A percentile compares a stretch with the other conserved stretches of the same genome.
These are phyloP conservation scores for Komagataella mondaviorum DNA, from an alignment of 805 yeast genomes.

Conservation along the genomic window DNA sequence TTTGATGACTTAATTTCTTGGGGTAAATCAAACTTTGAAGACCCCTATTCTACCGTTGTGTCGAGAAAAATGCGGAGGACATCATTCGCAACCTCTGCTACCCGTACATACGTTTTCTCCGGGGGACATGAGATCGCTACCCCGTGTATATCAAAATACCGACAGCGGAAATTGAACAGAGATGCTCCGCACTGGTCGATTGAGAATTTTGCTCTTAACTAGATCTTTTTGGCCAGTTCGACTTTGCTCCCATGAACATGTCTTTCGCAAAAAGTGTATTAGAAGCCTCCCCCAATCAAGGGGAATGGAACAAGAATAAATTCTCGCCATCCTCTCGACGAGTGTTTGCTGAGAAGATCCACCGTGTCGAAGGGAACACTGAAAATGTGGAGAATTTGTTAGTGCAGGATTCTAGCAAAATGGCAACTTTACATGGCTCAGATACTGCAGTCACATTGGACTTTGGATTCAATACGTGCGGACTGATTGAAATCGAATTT, in stretches of 20 bases:
- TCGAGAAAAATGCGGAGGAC: not conserved
- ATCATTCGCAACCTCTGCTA: not conserved
- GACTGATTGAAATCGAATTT: constrained; percentile 3
- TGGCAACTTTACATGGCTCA: constrained; percentile 2
- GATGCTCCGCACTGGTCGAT: not conserved
- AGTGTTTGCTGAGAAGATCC: constrained; percentile 2
- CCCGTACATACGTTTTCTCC: not conserved
- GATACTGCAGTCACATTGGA: constrained; percentile 4
- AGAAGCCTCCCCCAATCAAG: constrained; percentile 4
- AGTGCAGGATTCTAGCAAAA: not conserved
- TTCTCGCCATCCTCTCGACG: constrained; percentile 3
- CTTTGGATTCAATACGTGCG: constrained; percentile 6
- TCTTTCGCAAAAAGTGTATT: constrained; percentile 3
- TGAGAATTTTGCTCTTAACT: not conserved
- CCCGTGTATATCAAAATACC: not conserved
- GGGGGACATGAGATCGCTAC: not conserved
- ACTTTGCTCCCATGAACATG: not conserved
- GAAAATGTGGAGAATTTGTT: constrained; percentile 1
- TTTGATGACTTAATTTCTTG: not conserved
- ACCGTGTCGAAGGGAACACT: constrained; percentile 1
- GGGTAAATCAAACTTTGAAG: not conserved
- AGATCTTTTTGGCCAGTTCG: not conserved
- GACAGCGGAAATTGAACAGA: not conserved
- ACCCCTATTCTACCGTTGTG: not conserved
- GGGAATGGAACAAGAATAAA: constrained; percentile 5